phyloP scores from a whole-genome alignment of 257 asterid species.

The Capsicum baccatum region DNA sequence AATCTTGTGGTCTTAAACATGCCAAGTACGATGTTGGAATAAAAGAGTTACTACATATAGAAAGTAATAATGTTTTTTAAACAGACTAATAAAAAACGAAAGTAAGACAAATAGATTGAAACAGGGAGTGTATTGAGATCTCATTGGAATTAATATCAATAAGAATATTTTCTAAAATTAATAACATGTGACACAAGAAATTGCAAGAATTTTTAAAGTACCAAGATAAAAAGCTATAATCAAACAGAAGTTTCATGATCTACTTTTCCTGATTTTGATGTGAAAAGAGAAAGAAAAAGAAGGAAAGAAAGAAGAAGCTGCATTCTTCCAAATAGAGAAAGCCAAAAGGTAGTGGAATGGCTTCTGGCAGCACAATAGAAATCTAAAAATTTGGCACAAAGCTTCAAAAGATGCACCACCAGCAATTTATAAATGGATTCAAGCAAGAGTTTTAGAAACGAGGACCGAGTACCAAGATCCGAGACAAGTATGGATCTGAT shows the following conservation, averaged over 20 bases:
- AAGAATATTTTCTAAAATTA: conserved; percentile 22
- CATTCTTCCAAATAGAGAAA: conserved; percentile 16
- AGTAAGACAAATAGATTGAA: background rate
- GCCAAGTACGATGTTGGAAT: background rate
- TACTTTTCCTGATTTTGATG: conserved; percentile 11
- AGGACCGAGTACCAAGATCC: background rate
- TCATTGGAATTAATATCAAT: background rate
- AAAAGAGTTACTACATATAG: background rate
- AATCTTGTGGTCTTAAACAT: conserved; percentile 7
- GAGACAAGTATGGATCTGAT: background rate
- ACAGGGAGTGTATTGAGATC: background rate
- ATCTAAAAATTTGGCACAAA: background rate
- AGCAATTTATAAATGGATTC: background rate
- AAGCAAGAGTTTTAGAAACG: background rate
- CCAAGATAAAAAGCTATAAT: background rate
- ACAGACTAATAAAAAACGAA: background rate
- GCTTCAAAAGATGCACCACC: background rate
- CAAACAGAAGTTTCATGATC: conserved; percentile 10
- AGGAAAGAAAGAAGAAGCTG: background rate
- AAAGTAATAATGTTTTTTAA: background rate
- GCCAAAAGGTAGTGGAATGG: background rate
- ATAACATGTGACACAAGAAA: background rate
- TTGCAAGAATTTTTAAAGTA: conserved; percentile 3
- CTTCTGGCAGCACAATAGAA: conserved; percentile 20
- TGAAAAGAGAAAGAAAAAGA: background rate